Evolutionary conservation across 2,329 filamentous ascomycete species (phyloP).

Genomic region (Parastagonospora nodorum): DNA sequence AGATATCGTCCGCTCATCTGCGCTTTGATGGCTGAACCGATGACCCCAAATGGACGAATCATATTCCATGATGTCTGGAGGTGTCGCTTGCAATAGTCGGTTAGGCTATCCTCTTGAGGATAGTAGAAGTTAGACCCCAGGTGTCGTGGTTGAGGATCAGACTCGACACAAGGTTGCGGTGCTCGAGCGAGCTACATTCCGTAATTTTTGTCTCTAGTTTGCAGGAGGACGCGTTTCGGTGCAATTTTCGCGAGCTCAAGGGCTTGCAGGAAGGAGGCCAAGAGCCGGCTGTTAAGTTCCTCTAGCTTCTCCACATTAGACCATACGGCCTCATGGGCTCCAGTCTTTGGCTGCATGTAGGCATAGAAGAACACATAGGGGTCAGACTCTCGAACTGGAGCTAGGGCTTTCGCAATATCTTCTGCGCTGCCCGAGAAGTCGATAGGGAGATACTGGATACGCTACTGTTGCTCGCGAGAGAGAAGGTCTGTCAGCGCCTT

Average conservation of each 20-base stretch:
- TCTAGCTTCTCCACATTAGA: conserved; percentile 7
- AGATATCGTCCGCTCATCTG: conserved; percentile 6
- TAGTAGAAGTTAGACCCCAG: conserved; percentile 20
- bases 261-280: conserved; percentile 12
- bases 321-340: conserved; percentile 8
- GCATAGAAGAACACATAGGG: conserved; percentile 20
- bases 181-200: conserved; percentile 15
- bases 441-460: conserved; percentile 15
- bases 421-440: conserved; percentile 6
- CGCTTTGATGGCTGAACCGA: conserved; percentile 6
- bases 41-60: conserved; percentile 4
- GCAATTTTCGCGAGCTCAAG: conserved; percentile 7
- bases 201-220: conserved; percentile 18
- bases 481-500: conserved; percentile 8
- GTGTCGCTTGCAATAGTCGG: conserved; percentile 1
- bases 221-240: conserved; percentile 15
- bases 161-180: conserved; percentile 12
- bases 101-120: conserved; percentile 11
- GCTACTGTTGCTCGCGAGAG: conserved; percentile 8
- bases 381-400: not conserved
- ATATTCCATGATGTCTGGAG: conserved; percentile 7
- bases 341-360: conserved; percentile 12
- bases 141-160: conserved; percentile 18
- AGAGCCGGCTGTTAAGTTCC: conserved; percentile 12
- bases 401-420: conserved; percentile 10